Percentiles rank a stretch among this genome's conserved stretches.
Conservation (phyloP, 768 basidiomycete species). For the Boletus insuetus region DNA sequence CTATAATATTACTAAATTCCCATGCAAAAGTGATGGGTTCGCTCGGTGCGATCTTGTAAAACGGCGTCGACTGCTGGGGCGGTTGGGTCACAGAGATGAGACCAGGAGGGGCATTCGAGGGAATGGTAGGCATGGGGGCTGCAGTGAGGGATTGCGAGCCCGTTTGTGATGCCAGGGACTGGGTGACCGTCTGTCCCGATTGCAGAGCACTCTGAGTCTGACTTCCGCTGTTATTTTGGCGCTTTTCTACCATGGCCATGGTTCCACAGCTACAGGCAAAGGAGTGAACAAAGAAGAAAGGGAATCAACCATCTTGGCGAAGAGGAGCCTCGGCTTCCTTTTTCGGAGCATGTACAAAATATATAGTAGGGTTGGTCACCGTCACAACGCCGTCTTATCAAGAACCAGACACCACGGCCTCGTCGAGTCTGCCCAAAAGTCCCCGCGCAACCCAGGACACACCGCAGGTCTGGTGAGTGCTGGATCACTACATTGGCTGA, state of each 20-base stretch:
- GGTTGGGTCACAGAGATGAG: slow-evolving; percentile 77
- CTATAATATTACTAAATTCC: slow-evolving; percentile 78
- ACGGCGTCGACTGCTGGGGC: slow-evolving; percentile 76
- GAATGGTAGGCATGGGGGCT: slow-evolving; percentile 35
- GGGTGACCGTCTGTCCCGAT: too few relatives aligned
- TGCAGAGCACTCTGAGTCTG: too few relatives aligned
- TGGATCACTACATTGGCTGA: background rate
- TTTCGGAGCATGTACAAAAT: background rate
- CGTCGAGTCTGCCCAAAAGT: background rate
- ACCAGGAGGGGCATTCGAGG: slow-evolving; percentile 55
- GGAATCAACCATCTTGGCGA: too few relatives aligned
- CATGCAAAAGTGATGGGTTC: slow-evolving; percentile 85
- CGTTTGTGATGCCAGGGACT: slow-evolving; percentile 1
- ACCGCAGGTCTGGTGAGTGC: background rate
- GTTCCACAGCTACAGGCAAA: too few relatives aligned
- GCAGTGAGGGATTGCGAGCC: slow-evolving; percentile 4
- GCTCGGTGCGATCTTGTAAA: slow-evolving; percentile 79
- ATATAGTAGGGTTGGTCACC: background rate
- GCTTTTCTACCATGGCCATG: too few relatives aligned
- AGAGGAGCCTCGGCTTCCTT: background rate
- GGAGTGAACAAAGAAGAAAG: too few relatives aligned
- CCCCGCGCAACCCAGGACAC: background rate
- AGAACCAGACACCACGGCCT: background rate
- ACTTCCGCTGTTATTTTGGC: too few relatives aligned
- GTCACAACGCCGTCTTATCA: too few relatives aligned